A percentile compares a stretch with the other conserved stretches of the same genome.
Evolutionary conservation across 257 asterid species (phyloP).

Genomic region (Solanum bulbocastanum): DNA sequence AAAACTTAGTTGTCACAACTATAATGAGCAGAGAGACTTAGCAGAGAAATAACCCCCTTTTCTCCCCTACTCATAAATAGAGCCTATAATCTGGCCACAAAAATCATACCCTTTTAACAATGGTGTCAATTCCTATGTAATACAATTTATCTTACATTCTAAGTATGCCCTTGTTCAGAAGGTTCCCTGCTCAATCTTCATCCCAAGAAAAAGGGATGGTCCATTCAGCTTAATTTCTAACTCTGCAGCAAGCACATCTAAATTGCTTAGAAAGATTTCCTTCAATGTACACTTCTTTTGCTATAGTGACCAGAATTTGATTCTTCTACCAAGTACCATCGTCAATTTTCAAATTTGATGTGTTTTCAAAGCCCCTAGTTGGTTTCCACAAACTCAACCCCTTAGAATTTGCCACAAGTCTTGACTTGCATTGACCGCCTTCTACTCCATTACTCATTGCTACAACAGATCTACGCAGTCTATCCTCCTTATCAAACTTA

Average conservation of each 20-base stretch:
- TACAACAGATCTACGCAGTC: background rate
- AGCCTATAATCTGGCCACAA: background rate
- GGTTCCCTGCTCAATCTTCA: background rate
- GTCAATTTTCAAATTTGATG: background rate
- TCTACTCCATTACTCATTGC: background rate
- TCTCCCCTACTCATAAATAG: background rate
- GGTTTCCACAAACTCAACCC: background rate
- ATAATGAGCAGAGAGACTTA: background rate
- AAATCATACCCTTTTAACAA: background rate
- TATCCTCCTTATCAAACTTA: background rate
- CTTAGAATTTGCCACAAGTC: background rate
- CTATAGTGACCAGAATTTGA: background rate
- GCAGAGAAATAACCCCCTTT: background rate
- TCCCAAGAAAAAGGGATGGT: background rate
- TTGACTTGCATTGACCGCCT: background rate
- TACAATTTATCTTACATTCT: background rate
- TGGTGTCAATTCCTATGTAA: background rate
- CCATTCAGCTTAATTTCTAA: background rate
- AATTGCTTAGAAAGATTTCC: background rate
- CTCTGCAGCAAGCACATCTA: background rate
- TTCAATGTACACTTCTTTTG: background rate
- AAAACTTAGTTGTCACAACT: background rate
- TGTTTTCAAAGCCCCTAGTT: background rate
- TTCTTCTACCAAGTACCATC: background rate
- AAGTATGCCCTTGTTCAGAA: background rate